Base-by-base conservation (phyloP, 2,329 filamentous ascomycete genomes). In the Paramyrothecium roridum region DNA sequence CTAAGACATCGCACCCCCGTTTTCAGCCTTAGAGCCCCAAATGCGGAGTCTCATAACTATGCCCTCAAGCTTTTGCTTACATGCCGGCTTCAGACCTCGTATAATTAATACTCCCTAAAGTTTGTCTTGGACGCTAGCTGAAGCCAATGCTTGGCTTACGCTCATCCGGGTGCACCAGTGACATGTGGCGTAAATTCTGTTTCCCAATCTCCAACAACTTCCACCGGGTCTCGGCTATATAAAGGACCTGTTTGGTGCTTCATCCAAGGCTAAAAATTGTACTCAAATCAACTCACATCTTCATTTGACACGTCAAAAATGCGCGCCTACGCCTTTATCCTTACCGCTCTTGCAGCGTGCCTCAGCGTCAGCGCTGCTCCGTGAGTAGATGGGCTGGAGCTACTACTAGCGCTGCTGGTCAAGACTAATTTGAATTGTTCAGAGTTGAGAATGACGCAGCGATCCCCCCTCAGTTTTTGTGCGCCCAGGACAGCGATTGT, bases 401-500 rank as follows among this genome's bases (percentile, higher is more conserved):
- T 43, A 10, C 10, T 30, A 10, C 26, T 30, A 30, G 26, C 26
- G 26, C 26, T 30, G 26, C 26, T 30, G 26, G 10, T 30, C 26
- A 30, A 30, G 26, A 10, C 26, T 43, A 43, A 43, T 13, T 43
- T 43, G 13, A 43, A 43, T 43, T 19, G n/a, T n/a, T n/a, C n/a
- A 43, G 37, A 43, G 37, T 43, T 43, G 37, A 16, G 37, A 43
- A 13, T 16, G 13, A 43, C 7, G 37, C n/a, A 8, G 37, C 16
- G 7, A 13, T 43, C 13, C 37, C 37, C 4, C 7, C 37, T 19
- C 37, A 43, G 6, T 43, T 43, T 13, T 6, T 13, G 6, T 58
- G 56, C 56, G 21, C 21, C 17, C n/a, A 43, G 13, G 54, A 58
- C 54, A 17, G 12, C 22, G 54, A 58, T 47, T 58, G 56, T 30